Base-by-base conservation (phyloP, 192 early-diverging fungal species). In the Backusella tuberculispora region DNA sequence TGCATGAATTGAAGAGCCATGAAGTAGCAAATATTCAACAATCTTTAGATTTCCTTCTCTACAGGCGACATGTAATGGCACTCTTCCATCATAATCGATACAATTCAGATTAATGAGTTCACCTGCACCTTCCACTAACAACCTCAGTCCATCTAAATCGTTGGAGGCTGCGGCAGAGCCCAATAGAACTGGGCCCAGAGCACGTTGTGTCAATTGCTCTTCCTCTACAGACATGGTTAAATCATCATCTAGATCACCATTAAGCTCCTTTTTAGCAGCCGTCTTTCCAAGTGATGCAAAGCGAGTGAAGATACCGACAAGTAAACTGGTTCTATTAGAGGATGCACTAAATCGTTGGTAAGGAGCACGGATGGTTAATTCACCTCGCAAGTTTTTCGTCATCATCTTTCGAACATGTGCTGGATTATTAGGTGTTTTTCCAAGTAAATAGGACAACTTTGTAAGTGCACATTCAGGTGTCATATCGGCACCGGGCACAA, bases 401-500 rank as follows among this genome's bases (percentile, higher is more conserved):
- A 99, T 93, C 66, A 95, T 81, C 24, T 89, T 85, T 7, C 96
- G 93, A 76, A 95, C 92, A 73, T 87, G 80, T 0, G 75, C 76
- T 38, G 72, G 75, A 40, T 48, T 65, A 24, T 65, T 63, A 13
- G 76, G 65, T 15, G 74, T 47, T 42, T 93, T 90, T 47, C 95
- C 92, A 10, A 99, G 83, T 38, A 99, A 82, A 73, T 97, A 99
- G 40, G 94, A 92, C 15, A 99, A 90, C 80, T 99, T 99, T 17
- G 97, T 96, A 7, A 99, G 78, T 0, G 98, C 98, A 68, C 97
- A 99, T 81, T 96, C 95, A 1, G 95, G 92, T 4, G 95, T 98
- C 94, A 97, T 97, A 78, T 98, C 97, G 19, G 89, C 86, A n/a
- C 96, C 95, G 6, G 96, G 90, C 10, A 97, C 90, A 17, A 97